Conservation (phyloP, 805 yeast species). For the Starmerella khaoyaiensis region DNA sequence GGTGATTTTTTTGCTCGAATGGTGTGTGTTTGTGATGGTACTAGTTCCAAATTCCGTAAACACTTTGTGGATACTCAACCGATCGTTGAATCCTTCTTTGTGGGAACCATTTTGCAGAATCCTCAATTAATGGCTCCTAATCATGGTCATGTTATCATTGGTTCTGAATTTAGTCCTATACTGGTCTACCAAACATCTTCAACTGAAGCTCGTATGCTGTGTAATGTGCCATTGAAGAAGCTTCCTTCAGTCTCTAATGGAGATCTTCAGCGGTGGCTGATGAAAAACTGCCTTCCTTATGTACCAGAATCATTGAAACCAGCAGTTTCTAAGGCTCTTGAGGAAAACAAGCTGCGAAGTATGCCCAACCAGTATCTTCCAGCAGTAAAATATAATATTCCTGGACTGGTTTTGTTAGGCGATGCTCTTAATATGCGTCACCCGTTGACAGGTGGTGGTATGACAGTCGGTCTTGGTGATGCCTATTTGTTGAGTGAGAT, state of each 20-base stretch:
- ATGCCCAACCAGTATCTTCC: conserved; percentile 92
- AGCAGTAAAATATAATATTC: conserved; percentile 52
- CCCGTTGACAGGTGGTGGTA: conserved; percentile 97
- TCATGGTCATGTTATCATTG: conserved; percentile 84
- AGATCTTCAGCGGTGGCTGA: conserved; percentile 49
- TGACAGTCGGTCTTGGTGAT: conserved; percentile 94
- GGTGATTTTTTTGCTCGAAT: conserved; percentile 42
- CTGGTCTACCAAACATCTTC: conserved; percentile 77
- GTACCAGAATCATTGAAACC: conserved; percentile 56
- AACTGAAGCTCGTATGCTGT: conserved; percentile 71
- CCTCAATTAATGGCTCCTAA: conserved; percentile 61
- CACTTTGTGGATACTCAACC: conserved; percentile 56
- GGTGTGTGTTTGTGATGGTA: conserved; percentile 82
- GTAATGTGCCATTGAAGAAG: conserved; percentile 63
- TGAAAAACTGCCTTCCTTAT: conserved; percentile 45
- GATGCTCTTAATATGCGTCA: conserved; percentile 96
- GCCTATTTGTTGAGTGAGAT: conserved; percentile 54
- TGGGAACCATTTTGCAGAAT: conserved; percentile 63
- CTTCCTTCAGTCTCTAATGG: conserved; percentile 54
- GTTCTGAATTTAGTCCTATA: conserved; percentile 68
- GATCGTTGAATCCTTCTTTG: conserved; percentile 64
- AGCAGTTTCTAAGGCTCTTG: conserved; percentile 54
- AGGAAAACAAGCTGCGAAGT: conserved; percentile 47
- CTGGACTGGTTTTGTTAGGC: conserved; percentile 74
- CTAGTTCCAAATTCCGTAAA: conserved; percentile 81